phyloP scores from a whole-genome alignment of 2,329 filamentous ascomycete species.

The Trichoderma brevicompactum region DNA sequence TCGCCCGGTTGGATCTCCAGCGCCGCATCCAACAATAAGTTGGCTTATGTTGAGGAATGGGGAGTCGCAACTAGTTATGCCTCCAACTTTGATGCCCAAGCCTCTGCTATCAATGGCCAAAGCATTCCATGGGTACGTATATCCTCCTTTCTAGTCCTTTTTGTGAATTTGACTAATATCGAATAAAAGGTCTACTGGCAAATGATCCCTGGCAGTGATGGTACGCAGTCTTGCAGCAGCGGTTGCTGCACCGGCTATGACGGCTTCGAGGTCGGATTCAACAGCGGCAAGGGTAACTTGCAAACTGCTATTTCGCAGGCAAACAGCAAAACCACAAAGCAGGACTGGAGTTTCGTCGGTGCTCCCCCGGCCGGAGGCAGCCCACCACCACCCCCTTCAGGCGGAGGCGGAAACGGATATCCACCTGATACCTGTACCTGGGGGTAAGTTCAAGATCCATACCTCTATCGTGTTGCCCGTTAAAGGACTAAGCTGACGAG shows the following conservation, averaged over 20 bases:
- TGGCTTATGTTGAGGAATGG: constrained; percentile 26
- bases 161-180: background rate
- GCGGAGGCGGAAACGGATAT: background rate
- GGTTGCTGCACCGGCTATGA: constrained; percentile 10
- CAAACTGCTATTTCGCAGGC: constrained; percentile 1
- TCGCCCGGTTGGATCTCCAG: constrained; percentile 9
- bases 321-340: constrained; percentile 17
- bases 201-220: constrained; percentile 6
- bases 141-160: background rate
- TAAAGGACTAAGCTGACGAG: background rate
- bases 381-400: background rate
- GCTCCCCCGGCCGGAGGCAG: constrained; percentile 9
- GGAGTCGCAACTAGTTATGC: constrained; percentile 4
- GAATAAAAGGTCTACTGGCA: constrained; percentile 6
- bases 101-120: background rate
- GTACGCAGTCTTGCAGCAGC: background rate
- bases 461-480: rapidly evolving
- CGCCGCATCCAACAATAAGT: constrained; percentile 14
- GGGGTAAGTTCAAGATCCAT: background rate
- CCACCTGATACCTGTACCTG: constrained; percentile 11
- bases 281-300: constrained; percentile 15
- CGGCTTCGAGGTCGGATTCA: constrained; percentile 18
- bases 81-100: constrained; percentile 4
- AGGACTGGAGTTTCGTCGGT: constrained; percentile 19
- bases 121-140: constrained; percentile 11